Conservation (phyloP, 805 yeast species). For the Kregervanrija pseudodelftensis region DNA sequence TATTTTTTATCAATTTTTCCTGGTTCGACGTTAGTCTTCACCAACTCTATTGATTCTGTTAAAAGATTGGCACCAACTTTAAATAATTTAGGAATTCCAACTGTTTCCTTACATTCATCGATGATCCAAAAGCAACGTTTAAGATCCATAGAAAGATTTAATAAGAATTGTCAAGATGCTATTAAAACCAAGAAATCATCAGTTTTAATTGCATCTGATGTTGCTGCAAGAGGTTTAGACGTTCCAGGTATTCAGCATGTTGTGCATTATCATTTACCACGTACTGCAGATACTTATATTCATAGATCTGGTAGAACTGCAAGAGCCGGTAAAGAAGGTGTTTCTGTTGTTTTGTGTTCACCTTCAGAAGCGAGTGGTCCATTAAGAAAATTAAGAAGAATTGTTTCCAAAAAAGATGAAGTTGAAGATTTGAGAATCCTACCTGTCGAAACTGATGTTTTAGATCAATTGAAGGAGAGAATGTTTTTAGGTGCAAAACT, state of each 20-base stretch:
- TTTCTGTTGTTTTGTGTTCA: conserved; percentile 86
- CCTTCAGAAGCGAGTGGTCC: conserved; percentile 94
- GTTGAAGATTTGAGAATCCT: conserved; percentile 54
- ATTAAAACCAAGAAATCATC: conserved; percentile 41
- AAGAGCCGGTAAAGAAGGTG: conserved; percentile 90
- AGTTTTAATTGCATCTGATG: conserved; percentile 89
- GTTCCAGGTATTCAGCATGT: conserved; percentile 88
- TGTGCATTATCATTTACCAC: conserved; percentile 90
- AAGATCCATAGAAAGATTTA: conserved; percentile 76
- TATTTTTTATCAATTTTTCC: conserved; percentile 82
- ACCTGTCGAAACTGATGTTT: conserved; percentile 69
- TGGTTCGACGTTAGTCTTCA: conserved; percentile 84
- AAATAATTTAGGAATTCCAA: conserved; percentile 57
- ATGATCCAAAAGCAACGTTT: conserved; percentile 94
- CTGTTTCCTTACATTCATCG: conserved; percentile 80
- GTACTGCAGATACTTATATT: conserved; percentile 89
- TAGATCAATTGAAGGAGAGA: conserved; percentile 65
- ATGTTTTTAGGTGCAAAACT: conserved; percentile 62
- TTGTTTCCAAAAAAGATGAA: conserved; percentile 32
- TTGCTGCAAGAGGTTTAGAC: conserved; percentile 97
- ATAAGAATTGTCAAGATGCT: conserved; percentile 32
- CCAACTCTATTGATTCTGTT: conserved; percentile 93
- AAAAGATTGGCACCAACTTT: conserved; percentile 75
- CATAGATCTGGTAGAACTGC: conserved; percentile 99
- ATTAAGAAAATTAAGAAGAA: conserved; percentile 61